Base-by-base conservation (phyloP, 2,329 filamentous ascomycete genomes). In the Fusarium nurragi region DNA sequence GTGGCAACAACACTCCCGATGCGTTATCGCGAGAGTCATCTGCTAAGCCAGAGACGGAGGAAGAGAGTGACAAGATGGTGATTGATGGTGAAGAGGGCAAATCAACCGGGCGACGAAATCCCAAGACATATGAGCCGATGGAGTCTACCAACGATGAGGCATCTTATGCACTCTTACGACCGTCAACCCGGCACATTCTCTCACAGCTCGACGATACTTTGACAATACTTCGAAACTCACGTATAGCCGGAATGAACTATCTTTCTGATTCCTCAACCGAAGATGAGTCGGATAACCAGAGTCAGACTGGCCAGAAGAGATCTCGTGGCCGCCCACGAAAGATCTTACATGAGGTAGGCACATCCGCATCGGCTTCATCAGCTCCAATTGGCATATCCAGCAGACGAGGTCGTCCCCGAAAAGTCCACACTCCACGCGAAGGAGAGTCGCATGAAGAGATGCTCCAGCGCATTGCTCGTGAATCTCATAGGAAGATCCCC, bases 111-210 rank as follows among this genome's bases (percentile, higher is more conserved):
- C 43, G 32, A 13, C 25, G 28, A 2, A 41, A 14, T 7, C 55
- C 53, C 11, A 71, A 67, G 47, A 74, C 73, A 0, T 78, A 80
- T 30, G 75, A 76, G 12, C 86, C 90, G 0, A 80, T 83, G 3
- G 77, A 92, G 6, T 84, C 90, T 9, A 84, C 87, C 2, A 89
- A 97, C 68, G 93, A 97, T 66, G 88, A 90, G 3, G 74, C 81
- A 44, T 91, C 92, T 1, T 80, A 84, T 57, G 74, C 77, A 3
- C 79, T 96, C 6, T 79, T 97, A 16, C 83, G 84, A 1, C 92
- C 93, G 0, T 83, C 86, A 0, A 83, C 91, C 12, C 83, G 88
- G n/a, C 89, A 92, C 65, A 84, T 94, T 16, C 80, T 97, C 10
- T 77, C 82, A 2, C 86, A 87, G 32, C 74, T 97, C 2, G 92